phyloP scores from a whole-genome alignment of 2,329 filamentous ascomycete species.

The Pseudogymnoascus sp. region DNA sequence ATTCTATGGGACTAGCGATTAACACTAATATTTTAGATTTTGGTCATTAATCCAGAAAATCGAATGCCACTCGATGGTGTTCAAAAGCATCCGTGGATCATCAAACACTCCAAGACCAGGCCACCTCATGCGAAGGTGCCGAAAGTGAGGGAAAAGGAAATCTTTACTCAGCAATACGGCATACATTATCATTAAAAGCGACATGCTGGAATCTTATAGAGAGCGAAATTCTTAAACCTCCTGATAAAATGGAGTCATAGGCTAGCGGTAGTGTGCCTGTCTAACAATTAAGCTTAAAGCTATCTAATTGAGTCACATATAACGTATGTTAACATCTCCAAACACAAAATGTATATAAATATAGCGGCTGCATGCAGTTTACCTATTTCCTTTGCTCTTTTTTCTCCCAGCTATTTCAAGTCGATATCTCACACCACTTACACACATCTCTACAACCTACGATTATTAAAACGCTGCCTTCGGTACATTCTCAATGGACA shows the following conservation, averaged over 20 bases:
- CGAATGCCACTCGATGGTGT: conserved; percentile 86
- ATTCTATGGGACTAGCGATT: neutral
- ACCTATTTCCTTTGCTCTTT: neutral
- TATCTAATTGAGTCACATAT: neutral
- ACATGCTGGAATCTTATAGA: neutral
- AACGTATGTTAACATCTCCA: neutral
- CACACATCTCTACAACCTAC: neutral
- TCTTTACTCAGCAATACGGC: neutral
- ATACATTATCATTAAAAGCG: neutral
- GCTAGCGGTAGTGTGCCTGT: neutral
- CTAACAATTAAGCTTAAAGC: neutral
- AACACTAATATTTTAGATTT: conserved; percentile 44
- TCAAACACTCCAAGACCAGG: conserved; percentile 70
- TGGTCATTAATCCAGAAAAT: conserved; percentile 91
- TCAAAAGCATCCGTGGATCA: conserved; percentile 86
- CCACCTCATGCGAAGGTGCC: conserved; percentile 24
- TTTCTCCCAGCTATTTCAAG: neutral
- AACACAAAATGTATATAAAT: neutral
- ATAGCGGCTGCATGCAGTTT: neutral
- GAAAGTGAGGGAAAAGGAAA: neutral
- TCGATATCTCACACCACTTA: neutral
- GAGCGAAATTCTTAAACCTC: neutral
- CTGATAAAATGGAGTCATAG: neutral
- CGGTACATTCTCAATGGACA: neutral
- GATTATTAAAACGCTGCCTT: neutral